Evolutionary conservation across 2,329 filamentous ascomycete genomes (phyloP).

Genomic region (Colletotrichum endophyticum): DNA sequence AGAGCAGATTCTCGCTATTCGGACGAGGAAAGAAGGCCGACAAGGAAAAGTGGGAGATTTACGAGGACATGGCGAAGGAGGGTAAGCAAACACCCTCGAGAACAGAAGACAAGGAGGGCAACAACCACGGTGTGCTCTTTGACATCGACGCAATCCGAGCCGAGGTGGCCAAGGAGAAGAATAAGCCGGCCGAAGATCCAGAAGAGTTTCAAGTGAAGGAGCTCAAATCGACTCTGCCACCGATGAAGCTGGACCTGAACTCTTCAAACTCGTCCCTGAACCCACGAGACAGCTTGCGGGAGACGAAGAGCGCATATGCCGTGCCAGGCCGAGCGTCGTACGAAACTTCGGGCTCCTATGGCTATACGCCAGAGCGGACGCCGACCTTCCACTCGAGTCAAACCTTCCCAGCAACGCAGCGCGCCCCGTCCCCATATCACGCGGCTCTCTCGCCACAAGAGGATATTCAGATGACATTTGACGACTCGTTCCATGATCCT

Average conservation of each 20-base stretch:
- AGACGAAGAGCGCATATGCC: constrained; percentile 52
- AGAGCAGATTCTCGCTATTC: constrained; percentile 74
- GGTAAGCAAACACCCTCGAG: constrained; percentile 40
- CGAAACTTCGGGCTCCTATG: constrained; percentile 19
- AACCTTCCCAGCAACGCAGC: constrained; percentile 7
- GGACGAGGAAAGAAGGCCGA: constrained; percentile 79
- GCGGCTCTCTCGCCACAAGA: constrained; percentile 40
- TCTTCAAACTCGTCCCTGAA: constrained; percentile 32
- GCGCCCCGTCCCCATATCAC: constrained; percentile 27
- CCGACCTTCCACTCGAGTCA: constrained; percentile 25
- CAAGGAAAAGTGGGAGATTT: constrained; percentile 93
- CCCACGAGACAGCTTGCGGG: constrained; percentile 41
- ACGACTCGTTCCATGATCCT: constrained; percentile 60
- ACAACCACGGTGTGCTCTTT: constrained; percentile 76
- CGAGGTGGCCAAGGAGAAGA: constrained; percentile 73
- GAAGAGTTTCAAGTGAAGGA: constrained; percentile 71
- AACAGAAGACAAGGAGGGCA: constrained; percentile 55
- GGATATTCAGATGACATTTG: constrained; percentile 74
- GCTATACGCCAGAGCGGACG: constrained; percentile 24
- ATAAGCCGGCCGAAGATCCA: constrained; percentile 52
- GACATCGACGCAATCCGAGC: constrained; percentile 94
- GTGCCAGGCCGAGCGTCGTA: constrained; percentile 29
- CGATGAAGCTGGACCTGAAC: constrained; percentile 78
- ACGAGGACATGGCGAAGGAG: constrained; percentile 68
- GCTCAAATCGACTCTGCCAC: constrained; percentile 85